These are phyloP conservation scores for Hirschioporus abietinus DNA, from an alignment of 768 basidiomycete genomes.

Conservation along the genomic window DNA sequence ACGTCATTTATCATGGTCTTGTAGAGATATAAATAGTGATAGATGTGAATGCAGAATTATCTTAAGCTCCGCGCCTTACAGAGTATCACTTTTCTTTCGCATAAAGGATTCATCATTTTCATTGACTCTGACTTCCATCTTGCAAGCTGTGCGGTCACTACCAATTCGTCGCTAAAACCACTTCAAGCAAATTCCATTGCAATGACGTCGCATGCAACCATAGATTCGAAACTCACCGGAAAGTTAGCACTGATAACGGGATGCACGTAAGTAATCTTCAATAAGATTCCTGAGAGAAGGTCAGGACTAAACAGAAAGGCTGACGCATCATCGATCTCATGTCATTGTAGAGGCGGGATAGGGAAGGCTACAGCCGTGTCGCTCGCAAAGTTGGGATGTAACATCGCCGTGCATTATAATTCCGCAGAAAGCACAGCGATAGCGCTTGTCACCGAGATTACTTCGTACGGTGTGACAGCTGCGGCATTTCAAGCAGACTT, in stretches of 20 bases:
- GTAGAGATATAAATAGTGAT: not conserved
- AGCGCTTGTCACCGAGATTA: constrained; percentile 33
- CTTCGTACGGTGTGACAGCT: constrained; percentile 30
- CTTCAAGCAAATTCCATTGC: not conserved
- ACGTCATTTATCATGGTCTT: not conserved
- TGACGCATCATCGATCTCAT: not conserved
- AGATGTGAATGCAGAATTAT: not conserved
- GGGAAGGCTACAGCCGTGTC: constrained; percentile 43
- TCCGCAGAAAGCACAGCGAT: constrained; percentile 32
- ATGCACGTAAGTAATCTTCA: constrained; percentile 26
- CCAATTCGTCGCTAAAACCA: too few species aligned
- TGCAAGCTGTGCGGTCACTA: too few species aligned
- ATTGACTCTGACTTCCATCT: not conserved
- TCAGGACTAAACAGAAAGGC: not conserved
- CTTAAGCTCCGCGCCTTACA: not conserved
- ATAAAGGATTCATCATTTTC: not conserved
- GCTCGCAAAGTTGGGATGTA: constrained; percentile 39
- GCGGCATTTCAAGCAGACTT: constrained; percentile 45
- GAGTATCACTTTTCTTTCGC: not conserved
- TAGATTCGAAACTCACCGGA: constrained; percentile 10
- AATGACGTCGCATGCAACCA: not conserved
- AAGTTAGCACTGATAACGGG: constrained; percentile 34
- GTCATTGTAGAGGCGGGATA: constrained; percentile 41
- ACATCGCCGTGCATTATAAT: constrained; percentile 49
- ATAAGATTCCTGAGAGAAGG: not conserved